These are phyloP conservation scores for Populus tomentosa DNA, from an alignment of 441 rosid species.

Conservation along the genomic window DNA sequence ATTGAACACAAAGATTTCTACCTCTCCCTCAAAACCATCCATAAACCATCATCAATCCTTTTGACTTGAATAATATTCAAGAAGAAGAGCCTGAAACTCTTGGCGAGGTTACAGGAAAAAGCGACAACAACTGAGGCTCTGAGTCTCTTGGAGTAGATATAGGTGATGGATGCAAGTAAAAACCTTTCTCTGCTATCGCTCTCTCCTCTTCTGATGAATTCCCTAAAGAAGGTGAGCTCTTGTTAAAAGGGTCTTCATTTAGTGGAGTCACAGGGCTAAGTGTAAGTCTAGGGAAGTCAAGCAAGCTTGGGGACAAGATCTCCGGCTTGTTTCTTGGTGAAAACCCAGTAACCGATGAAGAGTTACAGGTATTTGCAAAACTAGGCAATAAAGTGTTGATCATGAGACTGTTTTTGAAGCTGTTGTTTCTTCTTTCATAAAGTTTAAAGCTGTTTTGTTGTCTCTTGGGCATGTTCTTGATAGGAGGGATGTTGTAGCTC, in stretches of 20 bases:
- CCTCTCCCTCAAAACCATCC: slow-evolving; percentile 17
- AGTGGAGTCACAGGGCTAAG: slow-evolving; percentile 94
- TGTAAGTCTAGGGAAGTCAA: slow-evolving; percentile 79
- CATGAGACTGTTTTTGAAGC: slow-evolving; percentile 71
- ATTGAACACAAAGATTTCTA: slow-evolving; percentile 32
- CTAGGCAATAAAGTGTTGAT: slow-evolving; percentile 63
- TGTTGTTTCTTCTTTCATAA: slow-evolving; percentile 77
- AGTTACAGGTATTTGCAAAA: slow-evolving; percentile 17
- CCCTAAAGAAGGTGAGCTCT: slow-evolving; percentile 55
- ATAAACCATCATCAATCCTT: slow-evolving; percentile 14
- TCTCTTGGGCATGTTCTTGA: slow-evolving; percentile 49
- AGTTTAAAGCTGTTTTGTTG: slow-evolving; percentile 61
- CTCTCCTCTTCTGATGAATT: slow-evolving; percentile 71
- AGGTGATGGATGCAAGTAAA: slow-evolving; percentile 93
- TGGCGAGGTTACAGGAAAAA: slow-evolving; percentile 86
- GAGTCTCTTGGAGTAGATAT: slow-evolving; percentile 75
- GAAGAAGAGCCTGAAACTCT: slow-evolving; percentile 46
- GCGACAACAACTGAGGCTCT: slow-evolving; percentile 81
- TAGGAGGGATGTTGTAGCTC: slow-evolving; percentile 51
- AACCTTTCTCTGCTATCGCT: slow-evolving; percentile 92
- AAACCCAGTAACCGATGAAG: slow-evolving; percentile 25
- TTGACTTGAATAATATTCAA: slow-evolving; percentile 12
- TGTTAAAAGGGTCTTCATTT: slow-evolving; percentile 63
- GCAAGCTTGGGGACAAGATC: slow-evolving; percentile 82
- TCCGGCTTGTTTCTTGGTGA: slow-evolving; percentile 60